A percentile compares a stretch with the other conserved stretches of the same genome.
Conservation (phyloP, 331 rosid species). For the Erythrophleum ivorense region DNA sequence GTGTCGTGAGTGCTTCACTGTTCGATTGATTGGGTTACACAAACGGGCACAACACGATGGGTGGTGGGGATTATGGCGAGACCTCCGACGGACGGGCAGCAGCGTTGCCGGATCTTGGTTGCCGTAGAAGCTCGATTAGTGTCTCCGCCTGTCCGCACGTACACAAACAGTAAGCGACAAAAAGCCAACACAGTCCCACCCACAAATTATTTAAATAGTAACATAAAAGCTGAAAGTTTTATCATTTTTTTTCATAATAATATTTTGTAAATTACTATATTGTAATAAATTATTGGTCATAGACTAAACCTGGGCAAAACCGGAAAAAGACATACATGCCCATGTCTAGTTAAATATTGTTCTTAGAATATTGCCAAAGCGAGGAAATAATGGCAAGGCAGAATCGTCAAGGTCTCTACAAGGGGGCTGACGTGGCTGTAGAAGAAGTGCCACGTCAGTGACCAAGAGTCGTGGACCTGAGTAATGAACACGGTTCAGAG, state of each 20-base stretch:
- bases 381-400: not conserved
- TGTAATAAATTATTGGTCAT: not conserved
- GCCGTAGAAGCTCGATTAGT: constrained; percentile 86
- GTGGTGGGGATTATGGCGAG: constrained; percentile 45
- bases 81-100: constrained; percentile 54
- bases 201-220: not conserved
- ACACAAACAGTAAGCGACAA: constrained; percentile 48
- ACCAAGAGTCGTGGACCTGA: constrained; percentile 4
- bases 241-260: not conserved
- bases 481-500: no score
- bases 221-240: not conserved
- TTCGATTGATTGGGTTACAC: constrained; percentile 25
- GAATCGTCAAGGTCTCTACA: not conserved
- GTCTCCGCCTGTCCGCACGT: constrained; percentile 83
- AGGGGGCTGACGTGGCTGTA: constrained; percentile 48
- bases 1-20: constrained; percentile 6
- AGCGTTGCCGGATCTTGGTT: constrained; percentile 82
- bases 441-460: constrained; percentile 46
- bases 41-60: not conserved
- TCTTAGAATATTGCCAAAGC: not conserved
- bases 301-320: not conserved
- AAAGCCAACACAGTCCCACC: not conserved
- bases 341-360: not conserved
- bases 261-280: not conserved
- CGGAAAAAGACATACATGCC: not conserved